phyloP scores from a whole-genome alignment of 371 early-diverging fungal genomes.

The Fennellomyces sp. region DNA sequence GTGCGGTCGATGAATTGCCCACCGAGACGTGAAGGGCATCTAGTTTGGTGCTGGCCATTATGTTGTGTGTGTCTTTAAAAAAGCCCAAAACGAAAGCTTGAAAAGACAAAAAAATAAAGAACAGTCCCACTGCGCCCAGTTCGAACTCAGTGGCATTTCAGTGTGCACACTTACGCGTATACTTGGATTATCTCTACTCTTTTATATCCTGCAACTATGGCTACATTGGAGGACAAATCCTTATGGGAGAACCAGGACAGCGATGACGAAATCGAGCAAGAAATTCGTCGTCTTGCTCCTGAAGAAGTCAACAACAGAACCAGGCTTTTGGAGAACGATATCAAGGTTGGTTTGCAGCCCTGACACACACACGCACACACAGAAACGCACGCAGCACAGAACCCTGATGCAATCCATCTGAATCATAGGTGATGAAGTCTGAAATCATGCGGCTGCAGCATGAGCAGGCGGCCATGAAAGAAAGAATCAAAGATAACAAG shows the following conservation, averaged over 20 bases:
- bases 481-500: conserved; percentile 97
- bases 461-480: conserved; percentile 90
- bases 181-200: background rate
- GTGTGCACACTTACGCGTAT: conserved; percentile 12
- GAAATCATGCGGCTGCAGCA: conserved; percentile 87
- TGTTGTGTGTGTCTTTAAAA: too few relatives aligned
- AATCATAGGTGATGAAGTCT: conserved; percentile 81
- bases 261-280: conserved; percentile 84
- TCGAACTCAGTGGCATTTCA: too few relatives aligned
- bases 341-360: conserved; percentile 76
- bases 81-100: too few relatives aligned
- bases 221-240: conserved; percentile 71
- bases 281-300: conserved; percentile 85
- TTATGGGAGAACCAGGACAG: conserved; percentile 63
- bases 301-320: conserved; percentile 94
- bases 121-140: too few relatives aligned
- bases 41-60: conserved; percentile 38
- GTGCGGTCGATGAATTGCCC: conserved; percentile 42
- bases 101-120: conserved; percentile 9
- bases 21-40: conserved; percentile 43
- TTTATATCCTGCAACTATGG: conserved; percentile 32
- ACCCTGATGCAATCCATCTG: background rate
- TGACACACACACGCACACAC: background rate
- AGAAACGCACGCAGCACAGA: too few relatives aligned
- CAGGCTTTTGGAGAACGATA: conserved; percentile 92